Percentiles rank a stretch among this genome's conserved stretches.
Evolutionary conservation across 441 rosid species (phyloP).

Genomic region (Euphorbia schlechtendalii): DNA sequence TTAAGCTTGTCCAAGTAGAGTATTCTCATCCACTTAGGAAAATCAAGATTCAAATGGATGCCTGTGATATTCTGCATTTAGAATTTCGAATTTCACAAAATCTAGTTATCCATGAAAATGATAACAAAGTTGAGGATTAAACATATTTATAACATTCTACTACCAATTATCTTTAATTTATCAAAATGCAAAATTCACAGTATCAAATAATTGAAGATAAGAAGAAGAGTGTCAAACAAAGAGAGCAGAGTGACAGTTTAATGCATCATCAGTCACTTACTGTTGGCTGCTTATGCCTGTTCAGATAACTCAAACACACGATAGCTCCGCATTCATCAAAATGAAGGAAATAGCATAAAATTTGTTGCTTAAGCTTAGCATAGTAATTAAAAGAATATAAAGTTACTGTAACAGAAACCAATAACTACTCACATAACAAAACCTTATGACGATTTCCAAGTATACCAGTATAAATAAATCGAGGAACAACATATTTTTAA

Average conservation of each 20-base stretch:
- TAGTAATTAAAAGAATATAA: background rate
- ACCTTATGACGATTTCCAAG: background rate
- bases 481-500: background rate
- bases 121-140: conserved; percentile 7
- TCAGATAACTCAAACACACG: background rate
- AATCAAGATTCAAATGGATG: conserved; percentile 62
- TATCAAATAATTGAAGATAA: background rate
- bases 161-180: background rate
- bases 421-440: background rate
- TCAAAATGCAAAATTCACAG: background rate
- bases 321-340: background rate
- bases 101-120: background rate
- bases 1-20: conserved; percentile 71
- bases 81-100: conserved; percentile 27
- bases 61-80: conserved; percentile 73
- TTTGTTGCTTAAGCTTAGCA: background rate
- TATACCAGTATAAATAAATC: background rate
- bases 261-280: background rate
- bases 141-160: conserved; percentile 1
- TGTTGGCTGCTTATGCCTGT: background rate
- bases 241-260: background rate
- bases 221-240: background rate
- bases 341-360: background rate
- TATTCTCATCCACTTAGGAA: conserved; percentile 65
- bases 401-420: background rate